Evolutionary conservation across 2,329 filamentous ascomycete genomes (phyloP), one percentile per base, ranked within the genome.

Genomic region (Catunica adiposa): DNA sequence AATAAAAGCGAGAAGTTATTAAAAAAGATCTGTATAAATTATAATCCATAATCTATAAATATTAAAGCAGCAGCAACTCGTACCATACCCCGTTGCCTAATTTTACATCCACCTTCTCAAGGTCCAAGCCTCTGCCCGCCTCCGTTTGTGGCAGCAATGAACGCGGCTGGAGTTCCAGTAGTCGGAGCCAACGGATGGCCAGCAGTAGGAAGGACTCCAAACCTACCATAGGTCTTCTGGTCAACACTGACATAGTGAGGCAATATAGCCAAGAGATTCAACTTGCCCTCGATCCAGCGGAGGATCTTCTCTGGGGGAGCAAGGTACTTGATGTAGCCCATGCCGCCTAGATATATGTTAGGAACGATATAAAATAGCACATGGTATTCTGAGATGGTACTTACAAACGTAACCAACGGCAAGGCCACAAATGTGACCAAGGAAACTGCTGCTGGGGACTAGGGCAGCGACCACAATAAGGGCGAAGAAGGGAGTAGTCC

Each of bases 201-300:
- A 61, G 63, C 73, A 1, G 80, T 76, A 1, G 89, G 90, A 56
- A 97, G 71, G 14, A 96, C 85, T 1, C 90, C 90, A 63, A 94
- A 96, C 54, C 90, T 78, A 6, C 90, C 90, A 64, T 90, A 95
- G 4, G 87, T 95, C 75, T 95, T 96, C 69, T 95, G 89, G 64
- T 97, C 90, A 15, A 96, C 83, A 56, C 86, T 94, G 51, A 97
- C 84, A 64, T 95, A 97, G 69, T 94, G 87, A 47, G 90, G 90
- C 25, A 97, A 70, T 58, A 88, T 77, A 20, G 82, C 86, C 22
- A 95, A 74, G 8, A 97, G 74, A 64, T 94, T 92, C 58, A 97
- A 71, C 66, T 90, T 94, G 17, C 79, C 80, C 70, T 98, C 92
- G 56, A 96, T 76, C 82, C 85, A 97, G 61, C 89, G 78, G 56